A percentile compares a stretch with the other conserved stretches of the same genome.
Conservation (phyloP, 169 alveolate species). For the Plasmodium coatneyi region DNA sequence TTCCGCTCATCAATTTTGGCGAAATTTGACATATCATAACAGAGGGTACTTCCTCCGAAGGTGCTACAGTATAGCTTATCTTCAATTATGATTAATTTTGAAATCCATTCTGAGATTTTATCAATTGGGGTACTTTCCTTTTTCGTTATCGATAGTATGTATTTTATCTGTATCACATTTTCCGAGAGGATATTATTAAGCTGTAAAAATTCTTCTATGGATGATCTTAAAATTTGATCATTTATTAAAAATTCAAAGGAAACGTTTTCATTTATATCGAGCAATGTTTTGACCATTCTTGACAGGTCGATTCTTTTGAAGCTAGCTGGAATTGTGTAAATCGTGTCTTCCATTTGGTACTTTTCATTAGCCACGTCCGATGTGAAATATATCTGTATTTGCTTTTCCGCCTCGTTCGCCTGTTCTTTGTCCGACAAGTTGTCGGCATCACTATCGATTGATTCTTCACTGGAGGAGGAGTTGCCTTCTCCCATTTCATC, state of each 20-base stretch:
- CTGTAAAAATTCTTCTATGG: constrained; percentile 54
- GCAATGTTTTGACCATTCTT: constrained; percentile 57
- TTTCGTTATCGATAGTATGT: constrained; percentile 35
- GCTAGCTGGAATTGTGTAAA: constrained; percentile 47
- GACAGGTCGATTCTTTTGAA: constrained; percentile 72
- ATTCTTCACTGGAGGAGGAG: not conserved
- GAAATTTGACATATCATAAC: constrained; percentile 46
- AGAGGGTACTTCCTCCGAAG: constrained; percentile 46
- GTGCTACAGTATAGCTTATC: constrained; percentile 54
- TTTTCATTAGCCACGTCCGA: constrained; percentile 37
- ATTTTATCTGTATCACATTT: constrained; percentile 27
- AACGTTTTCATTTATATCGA: constrained; percentile 41
- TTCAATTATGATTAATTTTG: constrained; percentile 28
- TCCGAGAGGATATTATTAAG: constrained; percentile 57
- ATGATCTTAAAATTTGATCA: constrained; percentile 62
- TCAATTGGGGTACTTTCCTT: constrained; percentile 35
- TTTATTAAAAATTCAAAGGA: constrained; percentile 70
- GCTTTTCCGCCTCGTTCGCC: not conserved
- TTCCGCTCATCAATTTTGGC: constrained; percentile 26
- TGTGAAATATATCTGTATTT: constrained; percentile 46
- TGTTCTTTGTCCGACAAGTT: not conserved
- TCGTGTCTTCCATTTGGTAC: constrained; percentile 51
- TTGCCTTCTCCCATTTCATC: not conserved
- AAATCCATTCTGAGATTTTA: constrained; percentile 63
- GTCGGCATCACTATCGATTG: not conserved